A percentile compares a stretch with the other conserved stretches of the same genome.
These are phyloP conservation scores for Leccinum insigne DNA, from an alignment of 1,284 basidiomycete genomes.

Conservation along the genomic window DNA sequence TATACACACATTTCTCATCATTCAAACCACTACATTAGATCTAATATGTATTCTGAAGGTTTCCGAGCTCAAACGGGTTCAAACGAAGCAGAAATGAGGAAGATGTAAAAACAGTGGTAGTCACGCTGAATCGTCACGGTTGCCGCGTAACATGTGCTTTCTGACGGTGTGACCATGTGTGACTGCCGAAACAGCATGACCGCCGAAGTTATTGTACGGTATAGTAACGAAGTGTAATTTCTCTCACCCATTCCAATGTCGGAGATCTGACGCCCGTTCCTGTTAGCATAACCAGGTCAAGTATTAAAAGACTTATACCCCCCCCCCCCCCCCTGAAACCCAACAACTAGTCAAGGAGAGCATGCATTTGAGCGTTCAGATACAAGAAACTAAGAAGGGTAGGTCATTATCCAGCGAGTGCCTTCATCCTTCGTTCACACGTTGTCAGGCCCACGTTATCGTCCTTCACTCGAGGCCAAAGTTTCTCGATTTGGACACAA, in stretches of 20 bases:
- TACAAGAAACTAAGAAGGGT: conserved; percentile 88
- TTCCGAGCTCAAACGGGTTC: no score
- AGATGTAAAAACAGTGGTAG: no score
- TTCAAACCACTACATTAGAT: no score
- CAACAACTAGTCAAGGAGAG: conserved; percentile 75
- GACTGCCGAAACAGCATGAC: no score
- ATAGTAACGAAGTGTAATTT: conserved; percentile 42
- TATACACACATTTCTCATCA: no score
- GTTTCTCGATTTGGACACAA: conserved; percentile 79
- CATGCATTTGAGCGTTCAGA: conserved; percentile 77
- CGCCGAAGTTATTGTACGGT: no score
- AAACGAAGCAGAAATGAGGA: no score
- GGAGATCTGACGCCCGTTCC: conserved; percentile 1
- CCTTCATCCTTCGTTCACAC: neutral
- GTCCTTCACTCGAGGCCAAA: conserved; percentile 89
- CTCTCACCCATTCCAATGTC: neutral
- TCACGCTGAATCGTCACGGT: no score
- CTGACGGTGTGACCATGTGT: no score
- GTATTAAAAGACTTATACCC: conserved; percentile 80
- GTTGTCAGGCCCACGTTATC: conserved; percentile 80
- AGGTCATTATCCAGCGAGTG: neutral
- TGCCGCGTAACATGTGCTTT: no score
- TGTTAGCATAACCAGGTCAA: conserved; percentile 66
- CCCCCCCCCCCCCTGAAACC: conserved; percentile 53
- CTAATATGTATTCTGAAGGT: no score